These are phyloP conservation scores for Whalleya microplaca DNA, from an alignment of 2,329 filamentous ascomycete genomes.

Conservation along the genomic window DNA sequence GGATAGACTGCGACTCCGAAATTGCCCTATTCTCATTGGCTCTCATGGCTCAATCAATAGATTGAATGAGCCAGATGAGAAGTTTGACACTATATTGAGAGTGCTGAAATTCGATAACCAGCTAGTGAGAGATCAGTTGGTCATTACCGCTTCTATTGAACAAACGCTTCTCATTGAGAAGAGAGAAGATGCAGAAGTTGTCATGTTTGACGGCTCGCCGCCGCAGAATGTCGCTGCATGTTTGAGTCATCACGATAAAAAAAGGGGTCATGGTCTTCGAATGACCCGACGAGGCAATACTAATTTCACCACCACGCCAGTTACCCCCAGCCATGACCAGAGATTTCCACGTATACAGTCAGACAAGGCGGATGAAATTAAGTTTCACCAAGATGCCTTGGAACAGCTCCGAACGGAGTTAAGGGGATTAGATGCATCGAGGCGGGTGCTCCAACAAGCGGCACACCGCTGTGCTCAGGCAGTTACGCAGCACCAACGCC, in stretches of 20 bases:
- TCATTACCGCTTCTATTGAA: slow-evolving; percentile 83
- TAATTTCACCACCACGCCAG: slow-evolving; percentile 39
- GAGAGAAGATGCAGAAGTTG: slow-evolving; percentile 65
- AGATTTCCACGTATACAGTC: slow-evolving; percentile 74
- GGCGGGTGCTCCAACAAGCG: slow-evolving; percentile 50
- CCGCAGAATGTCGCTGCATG: slow-evolving; percentile 75
- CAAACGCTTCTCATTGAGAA: slow-evolving; percentile 79
- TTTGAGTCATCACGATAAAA: slow-evolving; percentile 68
- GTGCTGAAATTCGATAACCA: slow-evolving; percentile 82
- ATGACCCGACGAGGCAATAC: slow-evolving; percentile 50
- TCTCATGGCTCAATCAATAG: slow-evolving; percentile 58
- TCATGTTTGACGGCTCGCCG: slow-evolving; percentile 67
- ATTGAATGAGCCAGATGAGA: slow-evolving; percentile 72
- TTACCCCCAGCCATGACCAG: slow-evolving; percentile 51
- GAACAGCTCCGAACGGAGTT: slow-evolving; percentile 60
- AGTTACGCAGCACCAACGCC: slow-evolving; percentile 52
- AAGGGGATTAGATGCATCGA: slow-evolving; percentile 52
- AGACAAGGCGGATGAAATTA: slow-evolving; percentile 70
- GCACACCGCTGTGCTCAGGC: slow-evolving; percentile 50
- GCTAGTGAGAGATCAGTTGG: slow-evolving; percentile 76
- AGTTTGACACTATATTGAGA: slow-evolving; percentile 77
- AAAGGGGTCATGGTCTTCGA: slow-evolving; percentile 62
- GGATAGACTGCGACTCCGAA: slow-evolving; percentile 53
- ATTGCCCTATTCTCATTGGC: slow-evolving; percentile 64
- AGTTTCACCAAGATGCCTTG: slow-evolving; percentile 52